A percentile compares a stretch with the other conserved stretches of the same genome.
phyloP scores from a whole-genome alignment of 2,329 filamentous ascomycete genomes.

The Verticillium nubilum region DNA sequence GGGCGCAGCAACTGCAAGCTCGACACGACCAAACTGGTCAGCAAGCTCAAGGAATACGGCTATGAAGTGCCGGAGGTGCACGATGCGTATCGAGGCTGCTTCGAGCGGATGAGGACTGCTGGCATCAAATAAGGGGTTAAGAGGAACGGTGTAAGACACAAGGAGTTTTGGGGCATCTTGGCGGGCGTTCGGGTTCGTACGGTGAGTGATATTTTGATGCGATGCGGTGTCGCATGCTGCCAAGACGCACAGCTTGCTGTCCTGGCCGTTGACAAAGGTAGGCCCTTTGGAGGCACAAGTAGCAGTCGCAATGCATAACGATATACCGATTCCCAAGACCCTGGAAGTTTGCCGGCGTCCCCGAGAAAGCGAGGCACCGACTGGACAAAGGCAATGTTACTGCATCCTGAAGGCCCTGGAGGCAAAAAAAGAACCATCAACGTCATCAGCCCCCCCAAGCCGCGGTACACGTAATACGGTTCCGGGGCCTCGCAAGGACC shows the following conservation, averaged over 20 bases:
- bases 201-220: background rate
- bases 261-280: no score
- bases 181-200: background rate
- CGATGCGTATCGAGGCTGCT: slow-evolving; percentile 55
- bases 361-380: background rate
- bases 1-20: slow-evolving; percentile 62
- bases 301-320: background rate
- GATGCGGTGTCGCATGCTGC: background rate
- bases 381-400: background rate
- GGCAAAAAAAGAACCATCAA: background rate
- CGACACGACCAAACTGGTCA: slow-evolving; percentile 56
- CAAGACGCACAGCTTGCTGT: background rate
- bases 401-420: no score
- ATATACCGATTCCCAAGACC: background rate
- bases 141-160: background rate
- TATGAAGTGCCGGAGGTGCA: slow-evolving; percentile 57
- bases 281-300: background rate
- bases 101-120: slow-evolving; percentile 56
- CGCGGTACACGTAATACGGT: background rate
- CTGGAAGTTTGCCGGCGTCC: background rate
- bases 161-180: background rate
- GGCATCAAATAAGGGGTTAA: slow-evolving; percentile 38
- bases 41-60: slow-evolving; percentile 54
- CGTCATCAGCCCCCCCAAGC: background rate
- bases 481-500: background rate